Base-by-base conservation (phyloP, 2,329 filamentous ascomycete species). In the Chaetothyriales sp. region DNA sequence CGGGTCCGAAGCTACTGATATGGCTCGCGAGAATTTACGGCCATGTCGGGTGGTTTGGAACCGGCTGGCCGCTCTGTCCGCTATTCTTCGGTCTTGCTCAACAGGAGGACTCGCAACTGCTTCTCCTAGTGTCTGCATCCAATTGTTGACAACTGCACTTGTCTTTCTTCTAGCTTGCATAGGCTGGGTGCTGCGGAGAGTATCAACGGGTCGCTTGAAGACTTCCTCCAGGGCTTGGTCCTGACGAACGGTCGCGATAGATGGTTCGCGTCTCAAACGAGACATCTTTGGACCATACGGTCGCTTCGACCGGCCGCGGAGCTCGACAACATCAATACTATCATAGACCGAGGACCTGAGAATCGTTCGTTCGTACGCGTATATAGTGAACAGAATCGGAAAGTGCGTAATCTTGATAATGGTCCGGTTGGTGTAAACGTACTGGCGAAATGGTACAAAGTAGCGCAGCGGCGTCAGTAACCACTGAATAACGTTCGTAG, bases 391-490 rank as follows among this genome's bases (percentile, higher is more conserved):
- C 1, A 97, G 70, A 2, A 97, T 77, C 0, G 90, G 89, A 56
- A 92, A 83, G 67, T 97, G 90, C 0, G 89, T 95, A 44, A 84
- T 69, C 64, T 95, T 95, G 73, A 97, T 95, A 54, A 94, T 80
- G 0, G 80, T 84, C n/a, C 90, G 80, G 65, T 97, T 97, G 56
- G 94, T 71, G 63, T 81, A 83, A 57, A 97, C 83, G 62, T 92
- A 97, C 47, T 82, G 78, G 43, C 80, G 80, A 60, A 95, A 82
- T 0, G 89, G 81, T 71, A 95, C 81, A 61, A 81, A 72, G 64
- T 85, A 94, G 56, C 89, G 79, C 45, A 94, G 67, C 0, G 90
- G 90, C 62, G 89, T 89, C 25, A 95, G 73, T 0, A 90, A 65
- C 90, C 89, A 97, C 1, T 87, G 89, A 56, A 95, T 77, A 28